Conservation (phyloP, 1,284 basidiomycete genomes). For the Trametes pubescens region DNA sequence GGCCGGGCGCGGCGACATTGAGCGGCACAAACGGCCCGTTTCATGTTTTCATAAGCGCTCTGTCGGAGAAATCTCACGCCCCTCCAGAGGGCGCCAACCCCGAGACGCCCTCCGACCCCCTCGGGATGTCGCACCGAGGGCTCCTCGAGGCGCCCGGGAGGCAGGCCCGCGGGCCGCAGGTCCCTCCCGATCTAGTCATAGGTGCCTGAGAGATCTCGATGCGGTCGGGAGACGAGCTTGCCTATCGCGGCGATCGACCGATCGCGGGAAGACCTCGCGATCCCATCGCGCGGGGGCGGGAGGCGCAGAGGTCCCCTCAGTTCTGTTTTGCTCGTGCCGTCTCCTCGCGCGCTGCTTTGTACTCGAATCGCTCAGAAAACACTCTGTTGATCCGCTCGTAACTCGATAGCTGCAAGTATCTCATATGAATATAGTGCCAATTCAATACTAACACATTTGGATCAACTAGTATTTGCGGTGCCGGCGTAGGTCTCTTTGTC, state of each 20-base stretch:
- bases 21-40: not conserved
- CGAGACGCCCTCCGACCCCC: not conserved
- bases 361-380: too few relatives aligned
- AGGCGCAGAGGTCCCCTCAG: not conserved
- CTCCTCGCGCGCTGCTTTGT: too few relatives aligned
- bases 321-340: too few relatives aligned
- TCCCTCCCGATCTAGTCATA: not conserved
- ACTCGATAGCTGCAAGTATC: too few relatives aligned
- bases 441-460: too few relatives aligned
- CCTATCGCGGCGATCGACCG: not conserved
- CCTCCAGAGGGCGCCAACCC: not conserved
- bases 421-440: too few relatives aligned
- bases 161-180: not conserved
- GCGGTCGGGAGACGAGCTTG: not conserved
- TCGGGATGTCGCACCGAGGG: too few relatives aligned
- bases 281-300: not conserved
- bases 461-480: too few relatives aligned
- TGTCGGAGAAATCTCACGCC: not conserved
- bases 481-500: too few relatives aligned
- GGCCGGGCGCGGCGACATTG: not conserved
- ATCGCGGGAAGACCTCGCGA: not conserved
- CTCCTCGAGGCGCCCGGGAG: not conserved
- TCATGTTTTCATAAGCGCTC: too few relatives aligned
- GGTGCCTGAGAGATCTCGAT: not conserved
- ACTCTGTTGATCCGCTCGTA: too few relatives aligned